phyloP scores from a whole-genome alignment of 768 basidiomycete species.

The Mrakia gelida region DNA sequence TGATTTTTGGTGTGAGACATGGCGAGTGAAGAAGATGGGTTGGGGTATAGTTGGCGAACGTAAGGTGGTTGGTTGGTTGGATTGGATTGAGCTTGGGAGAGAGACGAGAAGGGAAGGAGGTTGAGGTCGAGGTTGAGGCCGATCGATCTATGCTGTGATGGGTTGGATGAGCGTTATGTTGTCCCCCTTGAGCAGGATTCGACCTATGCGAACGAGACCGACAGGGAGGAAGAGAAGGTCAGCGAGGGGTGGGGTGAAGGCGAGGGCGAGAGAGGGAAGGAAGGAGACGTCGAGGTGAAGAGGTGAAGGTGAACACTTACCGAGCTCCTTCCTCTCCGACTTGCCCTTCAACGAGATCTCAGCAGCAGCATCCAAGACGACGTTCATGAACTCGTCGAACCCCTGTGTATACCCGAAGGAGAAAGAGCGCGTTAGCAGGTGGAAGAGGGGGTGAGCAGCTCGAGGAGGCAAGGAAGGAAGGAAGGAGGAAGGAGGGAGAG shows the following conservation, averaged over 20 bases:
- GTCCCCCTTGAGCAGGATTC: slow-evolving; percentile 93
- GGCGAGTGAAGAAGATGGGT: background rate
- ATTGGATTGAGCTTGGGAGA: background rate
- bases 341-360: slow-evolving; percentile 62
- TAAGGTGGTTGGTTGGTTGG: too few relatives aligned
- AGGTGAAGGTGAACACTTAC: slow-evolving; percentile 46
- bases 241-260: background rate
- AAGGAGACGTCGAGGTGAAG: slow-evolving; percentile 37
- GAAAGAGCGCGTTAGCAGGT: background rate
- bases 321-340: slow-evolving; percentile 63
- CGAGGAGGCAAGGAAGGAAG: slow-evolving; percentile 37
- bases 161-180: slow-evolving; percentile 66
- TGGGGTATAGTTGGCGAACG: background rate
- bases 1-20: too few relatives aligned
- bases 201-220: slow-evolving; percentile 60
- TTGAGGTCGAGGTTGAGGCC: background rate
- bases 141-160: slow-evolving; percentile 17
- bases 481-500: slow-evolving; percentile 45
- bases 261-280: slow-evolving; percentile 3
- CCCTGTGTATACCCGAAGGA: slow-evolving; percentile 54
- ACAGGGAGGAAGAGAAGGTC: too few relatives aligned
- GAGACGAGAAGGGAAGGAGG: background rate
- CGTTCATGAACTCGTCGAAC: slow-evolving; percentile 99
- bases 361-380: slow-evolving; percentile 86
- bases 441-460: slow-evolving; percentile 30